phyloP scores from a whole-genome alignment of 495 filamentous ascomycete species.

The Hypoxylon fuscum region DNA sequence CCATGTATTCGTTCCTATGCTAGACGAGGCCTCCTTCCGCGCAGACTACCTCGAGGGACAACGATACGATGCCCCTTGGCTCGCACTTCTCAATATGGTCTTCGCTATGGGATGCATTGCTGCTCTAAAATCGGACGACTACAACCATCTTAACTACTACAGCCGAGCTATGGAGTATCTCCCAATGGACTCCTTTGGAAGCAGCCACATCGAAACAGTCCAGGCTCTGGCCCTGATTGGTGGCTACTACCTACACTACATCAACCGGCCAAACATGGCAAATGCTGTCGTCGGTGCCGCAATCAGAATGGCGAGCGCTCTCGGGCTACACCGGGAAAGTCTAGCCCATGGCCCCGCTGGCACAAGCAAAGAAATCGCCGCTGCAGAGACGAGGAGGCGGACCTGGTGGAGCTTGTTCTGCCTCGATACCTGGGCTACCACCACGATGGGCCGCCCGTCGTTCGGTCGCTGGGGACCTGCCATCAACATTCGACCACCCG shows the following conservation, averaged over 20 bases:
- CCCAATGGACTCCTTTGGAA: conserved; percentile 72
- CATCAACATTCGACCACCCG: conserved; percentile 76
- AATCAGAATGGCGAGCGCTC: conserved; percentile 73
- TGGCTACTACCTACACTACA: conserved; percentile 82
- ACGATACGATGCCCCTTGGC: conserved; percentile 75
- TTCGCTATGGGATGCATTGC: conserved; percentile 81
- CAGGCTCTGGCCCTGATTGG: conserved; percentile 77
- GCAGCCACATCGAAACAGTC: conserved; percentile 73
- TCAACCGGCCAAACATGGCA: conserved; percentile 80
- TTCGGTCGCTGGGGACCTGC: conserved; percentile 78
- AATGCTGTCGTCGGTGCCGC: conserved; percentile 72
- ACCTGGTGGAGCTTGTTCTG: conserved; percentile 86
- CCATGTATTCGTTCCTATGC: conserved; percentile 78
- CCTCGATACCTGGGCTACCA: conserved; percentile 81
- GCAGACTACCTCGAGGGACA: conserved; percentile 73
- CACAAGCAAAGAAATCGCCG: conserved; percentile 59
- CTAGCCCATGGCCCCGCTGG: conserved; percentile 52
- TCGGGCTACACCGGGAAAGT: conserved; percentile 80
- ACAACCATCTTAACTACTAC: conserved; percentile 77
- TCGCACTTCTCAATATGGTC: conserved; percentile 81
- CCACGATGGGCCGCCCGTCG: conserved; percentile 79
- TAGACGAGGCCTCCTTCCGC: conserved; percentile 79
- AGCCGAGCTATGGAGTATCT: conserved; percentile 73
- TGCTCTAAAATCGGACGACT: conserved; percentile 73
- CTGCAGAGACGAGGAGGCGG: conserved; percentile 70